Evolutionary conservation across 2,329 filamentous ascomycete genomes (phyloP).

Genomic region (Penicillium sp.): DNA sequence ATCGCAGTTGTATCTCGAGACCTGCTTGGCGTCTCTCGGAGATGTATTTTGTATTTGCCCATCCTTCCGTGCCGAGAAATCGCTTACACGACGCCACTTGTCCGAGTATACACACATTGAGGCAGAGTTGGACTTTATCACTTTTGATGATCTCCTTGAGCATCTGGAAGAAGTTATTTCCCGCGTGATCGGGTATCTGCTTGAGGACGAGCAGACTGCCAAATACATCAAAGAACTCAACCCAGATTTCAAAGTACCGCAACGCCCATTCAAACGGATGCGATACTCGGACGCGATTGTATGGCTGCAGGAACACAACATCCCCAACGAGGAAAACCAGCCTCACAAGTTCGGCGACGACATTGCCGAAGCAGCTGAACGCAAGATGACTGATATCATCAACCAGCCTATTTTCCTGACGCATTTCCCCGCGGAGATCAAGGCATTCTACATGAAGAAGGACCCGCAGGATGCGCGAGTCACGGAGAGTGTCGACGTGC

Average conservation of each 20-base stretch:
- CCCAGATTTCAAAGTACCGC: conserved; percentile 78
- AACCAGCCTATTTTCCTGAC: conserved; percentile 93
- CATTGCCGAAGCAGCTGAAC: conserved; percentile 95
- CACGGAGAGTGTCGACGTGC: conserved; percentile 83
- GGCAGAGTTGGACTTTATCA: conserved; percentile 93
- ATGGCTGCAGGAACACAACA: conserved; percentile 87
- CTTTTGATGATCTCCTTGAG: conserved; percentile 79
- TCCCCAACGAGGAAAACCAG: conserved; percentile 88
- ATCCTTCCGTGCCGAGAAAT: conserved; percentile 97
- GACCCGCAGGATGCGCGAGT: conserved; percentile 73
- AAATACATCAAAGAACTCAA: conserved; percentile 79
- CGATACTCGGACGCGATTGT: conserved; percentile 89
- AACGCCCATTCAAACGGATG: conserved; percentile 90
- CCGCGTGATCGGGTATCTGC: conserved; percentile 72
- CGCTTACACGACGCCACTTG: conserved; percentile 85
- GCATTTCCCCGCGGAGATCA: conserved; percentile 96
- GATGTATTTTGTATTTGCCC: conserved; percentile 98
- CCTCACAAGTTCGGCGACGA: conserved; percentile 92
- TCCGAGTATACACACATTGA: conserved; percentile 97
- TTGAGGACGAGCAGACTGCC: conserved; percentile 69
- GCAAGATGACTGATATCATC: conserved; percentile 94
- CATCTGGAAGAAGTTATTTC: conserved; percentile 88
- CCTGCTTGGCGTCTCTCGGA: conserved; percentile 81
- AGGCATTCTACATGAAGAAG: conserved; percentile 98
- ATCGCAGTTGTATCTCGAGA: conserved; percentile 96